Evolutionary conservation across 306 rosid species (phyloP).

Genomic region (Carpinus viminea): DNA sequence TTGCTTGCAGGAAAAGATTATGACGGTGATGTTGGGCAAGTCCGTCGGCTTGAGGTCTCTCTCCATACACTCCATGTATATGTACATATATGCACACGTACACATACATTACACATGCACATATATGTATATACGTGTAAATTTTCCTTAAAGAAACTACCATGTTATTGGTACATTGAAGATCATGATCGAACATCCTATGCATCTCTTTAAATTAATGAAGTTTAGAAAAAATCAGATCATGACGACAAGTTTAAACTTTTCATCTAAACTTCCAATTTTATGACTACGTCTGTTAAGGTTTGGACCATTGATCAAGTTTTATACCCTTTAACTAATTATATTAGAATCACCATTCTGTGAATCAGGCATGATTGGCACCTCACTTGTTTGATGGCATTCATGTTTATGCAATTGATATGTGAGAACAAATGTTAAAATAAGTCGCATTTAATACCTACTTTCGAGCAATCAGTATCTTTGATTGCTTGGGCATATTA

Average conservation of each 20-base stretch:
- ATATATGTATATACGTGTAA: neutral
- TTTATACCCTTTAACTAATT: neutral
- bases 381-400: too few species aligned
- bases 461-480: too few species aligned
- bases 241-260: neutral
- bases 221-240: neutral
- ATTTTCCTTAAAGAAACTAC: neutral
- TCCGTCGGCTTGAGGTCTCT: conserved; percentile 81
- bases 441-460: too few species aligned
- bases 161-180: neutral
- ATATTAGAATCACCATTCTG: neutral
- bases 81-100: too few species aligned
- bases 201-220: neutral
- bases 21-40: conserved; percentile 51
- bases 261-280: neutral
- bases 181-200: neutral
- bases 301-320: neutral
- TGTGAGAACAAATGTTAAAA: too few species aligned
- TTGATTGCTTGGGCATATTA: too few species aligned
- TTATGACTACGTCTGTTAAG: neutral
- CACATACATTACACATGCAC: neutral
- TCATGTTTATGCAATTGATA: too few species aligned
- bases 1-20: conserved; percentile 37
- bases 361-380: too few species aligned
- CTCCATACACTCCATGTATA: too few species aligned